Evolutionary conservation across 495 filamentous ascomycete species (phyloP), one percentile per base, ranked within the genome.

Genomic region (Penicillium longicatenatum): DNA sequence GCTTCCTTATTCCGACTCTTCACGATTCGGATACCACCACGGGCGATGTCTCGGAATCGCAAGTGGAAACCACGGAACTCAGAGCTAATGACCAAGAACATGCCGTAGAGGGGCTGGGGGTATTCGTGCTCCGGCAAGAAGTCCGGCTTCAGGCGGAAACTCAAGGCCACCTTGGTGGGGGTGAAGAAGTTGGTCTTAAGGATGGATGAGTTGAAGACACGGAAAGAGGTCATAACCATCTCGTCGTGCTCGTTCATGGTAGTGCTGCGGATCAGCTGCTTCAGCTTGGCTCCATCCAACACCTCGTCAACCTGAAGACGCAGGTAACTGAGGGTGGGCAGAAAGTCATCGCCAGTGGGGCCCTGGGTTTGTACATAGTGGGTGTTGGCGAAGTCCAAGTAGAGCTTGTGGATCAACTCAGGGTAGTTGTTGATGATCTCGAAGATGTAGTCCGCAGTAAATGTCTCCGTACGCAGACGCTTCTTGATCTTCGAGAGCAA

Each of bases 121-220:
- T 98, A 98, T 75, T 98, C 94, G 50, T 92, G 82, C 63, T 88
- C 80, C 3, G 94, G 94, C 17, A 98, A 80, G 79, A 98, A 98
- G 65, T 72, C 76, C 6, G 94, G 93, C 65, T 97, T 87, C 50
- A 98, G 78, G 52, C 94, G 86, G 87, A 98, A 98, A 77, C 92
- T 97, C 59, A 98, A 82, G 14, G 95, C 94, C 26, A 98, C 93
- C 80, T 98, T 98, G 54, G 94, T 98, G 0, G 94, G 94, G 0
- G 94, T 98, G 82, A 96, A 98, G 79, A 97, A 98, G 79, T 98
- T 98, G 59, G 94, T 98, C 83, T 97, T 98, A 61, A 98, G 79
- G 33, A 97, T 85, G 44, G 86, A 83, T 49, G 82, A 82, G 77
- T 98, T 98, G 82, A 98, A 98, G 45, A 93, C 85, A 52, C 90